These are phyloP conservation scores for Rhizopogon vesiculosus DNA, from an alignment of 768 basidiomycete species.

Conservation along the genomic window DNA sequence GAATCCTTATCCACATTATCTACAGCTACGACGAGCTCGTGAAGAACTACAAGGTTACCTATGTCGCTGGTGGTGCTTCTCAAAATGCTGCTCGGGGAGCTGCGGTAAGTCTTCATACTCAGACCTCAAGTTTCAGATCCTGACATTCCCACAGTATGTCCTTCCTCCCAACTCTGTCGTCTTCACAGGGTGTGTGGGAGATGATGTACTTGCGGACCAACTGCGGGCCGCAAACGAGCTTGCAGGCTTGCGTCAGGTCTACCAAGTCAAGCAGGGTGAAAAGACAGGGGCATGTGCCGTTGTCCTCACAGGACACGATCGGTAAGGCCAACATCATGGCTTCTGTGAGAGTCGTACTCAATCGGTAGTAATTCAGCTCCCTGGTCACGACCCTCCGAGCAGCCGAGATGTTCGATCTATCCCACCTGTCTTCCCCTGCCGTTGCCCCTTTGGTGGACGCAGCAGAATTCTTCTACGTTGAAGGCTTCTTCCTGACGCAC, in stretches of 20 bases:
- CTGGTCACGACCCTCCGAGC: slow-evolving; percentile 88
- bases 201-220: slow-evolving; percentile 88
- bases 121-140: not conserved
- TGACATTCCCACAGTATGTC: slow-evolving; percentile 60
- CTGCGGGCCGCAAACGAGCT: slow-evolving; percentile 86
- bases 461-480: slow-evolving; percentile 89
- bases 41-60: slow-evolving; percentile 69
- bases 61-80: slow-evolving; percentile 95
- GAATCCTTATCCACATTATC: not conserved
- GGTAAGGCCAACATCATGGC: slow-evolving; percentile 42
- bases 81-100: slow-evolving; percentile 97
- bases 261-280: slow-evolving; percentile 81
- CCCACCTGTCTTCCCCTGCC: slow-evolving; percentile 71
- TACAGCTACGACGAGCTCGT: slow-evolving; percentile 86
- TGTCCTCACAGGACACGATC: slow-evolving; percentile 87
- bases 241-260: slow-evolving; percentile 85
- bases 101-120: slow-evolving; percentile 56
- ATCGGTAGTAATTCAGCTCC: slow-evolving; percentile 46
- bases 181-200: slow-evolving; percentile 91
- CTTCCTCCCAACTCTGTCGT: slow-evolving; percentile 86
- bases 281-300: slow-evolving; percentile 98
- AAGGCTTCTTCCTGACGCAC: slow-evolving; percentile 97
- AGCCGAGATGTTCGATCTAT: slow-evolving; percentile 84
- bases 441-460: slow-evolving; percentile 74
- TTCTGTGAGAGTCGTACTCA: not conserved